phyloP scores from a whole-genome alignment of 345 rosid genomes.

The Populus nigra region DNA sequence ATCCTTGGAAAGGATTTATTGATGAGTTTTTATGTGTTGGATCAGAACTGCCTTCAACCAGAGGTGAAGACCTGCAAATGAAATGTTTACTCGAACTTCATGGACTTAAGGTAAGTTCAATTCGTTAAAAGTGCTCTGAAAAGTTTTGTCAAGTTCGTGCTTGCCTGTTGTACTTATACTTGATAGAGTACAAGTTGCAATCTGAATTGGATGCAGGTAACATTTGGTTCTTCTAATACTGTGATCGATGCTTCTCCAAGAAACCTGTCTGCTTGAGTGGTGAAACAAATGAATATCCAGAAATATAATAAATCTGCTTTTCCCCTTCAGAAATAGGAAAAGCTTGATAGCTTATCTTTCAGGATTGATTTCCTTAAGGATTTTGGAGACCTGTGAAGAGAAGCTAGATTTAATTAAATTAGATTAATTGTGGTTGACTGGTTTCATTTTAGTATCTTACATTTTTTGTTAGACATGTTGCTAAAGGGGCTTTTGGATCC shows the following conservation, averaged over 20 bases:
- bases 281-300: neutral
- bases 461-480: neutral
- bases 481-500: constrained; percentile 13
- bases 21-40: constrained; percentile 24
- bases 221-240: neutral
- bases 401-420: constrained; percentile 9
- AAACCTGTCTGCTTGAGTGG: neutral
- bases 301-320: neutral
- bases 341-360: neutral
- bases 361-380: neutral
- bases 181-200: neutral
- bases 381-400: neutral
- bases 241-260: neutral
- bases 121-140: neutral
- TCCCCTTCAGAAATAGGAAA: neutral
- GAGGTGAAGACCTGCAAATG: constrained; percentile 90
- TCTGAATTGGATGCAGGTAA: neutral
- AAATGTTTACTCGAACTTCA: constrained; percentile 92
- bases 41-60: constrained; percentile 80
- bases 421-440: neutral
- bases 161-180: neutral
- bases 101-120: constrained; percentile 71
- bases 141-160: neutral
- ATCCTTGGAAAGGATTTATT: constrained; percentile 9
- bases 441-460: constrained; percentile 1